These are phyloP conservation scores for Mallotus nudiflorus DNA, from an alignment of 345 rosid species.

Conservation along the genomic window DNA sequence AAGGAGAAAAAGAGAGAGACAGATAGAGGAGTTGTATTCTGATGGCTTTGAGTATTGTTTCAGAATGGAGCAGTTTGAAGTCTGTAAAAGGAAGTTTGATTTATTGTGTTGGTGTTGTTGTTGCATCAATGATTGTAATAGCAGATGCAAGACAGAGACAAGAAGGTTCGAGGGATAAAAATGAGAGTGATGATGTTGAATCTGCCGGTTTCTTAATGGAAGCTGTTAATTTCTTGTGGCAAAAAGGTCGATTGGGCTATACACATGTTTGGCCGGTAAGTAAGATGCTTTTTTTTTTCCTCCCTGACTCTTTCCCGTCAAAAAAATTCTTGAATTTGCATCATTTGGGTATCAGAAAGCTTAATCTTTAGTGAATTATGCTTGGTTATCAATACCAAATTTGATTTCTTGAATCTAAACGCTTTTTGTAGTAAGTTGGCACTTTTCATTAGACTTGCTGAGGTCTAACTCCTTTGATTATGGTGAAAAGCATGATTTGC, in stretches of 20 bases:
- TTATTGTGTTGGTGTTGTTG: slow-evolving; percentile 20
- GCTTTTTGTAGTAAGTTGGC: neutral
- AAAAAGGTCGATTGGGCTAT: slow-evolving; percentile 32
- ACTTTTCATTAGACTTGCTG: neutral
- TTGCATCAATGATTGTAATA: slow-evolving; percentile 22
- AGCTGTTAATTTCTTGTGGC: slow-evolving; percentile 28
- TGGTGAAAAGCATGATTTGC: neutral
- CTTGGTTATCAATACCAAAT: too few relatives aligned
- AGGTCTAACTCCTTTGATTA: neutral
- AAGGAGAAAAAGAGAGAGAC: too few relatives aligned
- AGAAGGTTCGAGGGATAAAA: slow-evolving; percentile 9
- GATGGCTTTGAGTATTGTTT: slow-evolving; percentile 31
- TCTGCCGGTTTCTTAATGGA: neutral
- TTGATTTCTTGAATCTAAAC: neutral
- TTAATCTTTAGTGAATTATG: neutral
- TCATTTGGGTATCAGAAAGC: neutral
- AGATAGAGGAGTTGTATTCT: neutral
- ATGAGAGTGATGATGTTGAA: slow-evolving; percentile 1
- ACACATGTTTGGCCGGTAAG: slow-evolving; percentile 46
- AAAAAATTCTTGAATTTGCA: neutral
- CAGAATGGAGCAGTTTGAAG: slow-evolving; percentile 10
- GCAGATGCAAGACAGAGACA: slow-evolving; percentile 25
- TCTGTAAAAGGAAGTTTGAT: slow-evolving; percentile 7
- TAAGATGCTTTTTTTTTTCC: neutral
- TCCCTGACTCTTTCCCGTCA: too few relatives aligned